Conservation (phyloP, 2,329 filamentous ascomycete genomes). For the Trichoderma breve region DNA sequence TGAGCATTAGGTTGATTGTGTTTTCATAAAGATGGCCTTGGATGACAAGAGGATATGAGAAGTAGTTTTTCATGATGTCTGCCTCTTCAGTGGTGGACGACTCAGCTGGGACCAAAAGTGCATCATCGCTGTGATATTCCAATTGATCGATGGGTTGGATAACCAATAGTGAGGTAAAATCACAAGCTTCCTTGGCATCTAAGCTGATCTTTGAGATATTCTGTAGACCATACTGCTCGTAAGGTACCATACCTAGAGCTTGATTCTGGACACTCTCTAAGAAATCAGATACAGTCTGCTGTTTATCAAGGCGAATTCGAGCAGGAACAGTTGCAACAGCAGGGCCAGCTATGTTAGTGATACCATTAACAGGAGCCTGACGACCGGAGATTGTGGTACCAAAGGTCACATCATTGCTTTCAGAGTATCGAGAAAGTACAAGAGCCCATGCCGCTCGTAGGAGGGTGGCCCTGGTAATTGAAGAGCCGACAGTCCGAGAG, state of each 20-base stretch:
- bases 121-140: neutral
- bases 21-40: slow-evolving; percentile 15
- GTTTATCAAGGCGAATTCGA: slow-evolving; percentile 21
- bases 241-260: slow-evolving; percentile 4
- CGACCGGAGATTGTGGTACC: slow-evolving; percentile 32
- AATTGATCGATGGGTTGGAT: slow-evolving; percentile 25
- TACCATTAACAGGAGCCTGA: slow-evolving; percentile 27
- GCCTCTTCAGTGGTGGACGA: neutral
- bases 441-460: slow-evolving; percentile 30
- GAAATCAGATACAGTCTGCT: slow-evolving; percentile 21
- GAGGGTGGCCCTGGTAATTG: slow-evolving; percentile 25
- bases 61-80: slow-evolving; percentile 9
- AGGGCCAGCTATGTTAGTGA: slow-evolving; percentile 31
- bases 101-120: neutral
- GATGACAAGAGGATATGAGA: slow-evolving; percentile 13
- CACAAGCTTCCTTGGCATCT: slow-evolving; percentile 24
- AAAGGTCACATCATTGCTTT: slow-evolving; percentile 27
- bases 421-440: slow-evolving; percentile 25
- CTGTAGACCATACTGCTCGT: slow-evolving; percentile 26
- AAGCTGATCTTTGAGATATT: slow-evolving; percentile 23
- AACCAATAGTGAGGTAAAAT: slow-evolving; percentile 31
- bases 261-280: slow-evolving; percentile 20
- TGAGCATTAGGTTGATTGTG: neutral
- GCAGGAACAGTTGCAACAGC: slow-evolving; percentile 34
- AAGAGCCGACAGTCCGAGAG: neutral